phyloP scores from a whole-genome alignment of 2,329 filamentous ascomycete genomes.

The Pseudocercospora crystallina region DNA sequence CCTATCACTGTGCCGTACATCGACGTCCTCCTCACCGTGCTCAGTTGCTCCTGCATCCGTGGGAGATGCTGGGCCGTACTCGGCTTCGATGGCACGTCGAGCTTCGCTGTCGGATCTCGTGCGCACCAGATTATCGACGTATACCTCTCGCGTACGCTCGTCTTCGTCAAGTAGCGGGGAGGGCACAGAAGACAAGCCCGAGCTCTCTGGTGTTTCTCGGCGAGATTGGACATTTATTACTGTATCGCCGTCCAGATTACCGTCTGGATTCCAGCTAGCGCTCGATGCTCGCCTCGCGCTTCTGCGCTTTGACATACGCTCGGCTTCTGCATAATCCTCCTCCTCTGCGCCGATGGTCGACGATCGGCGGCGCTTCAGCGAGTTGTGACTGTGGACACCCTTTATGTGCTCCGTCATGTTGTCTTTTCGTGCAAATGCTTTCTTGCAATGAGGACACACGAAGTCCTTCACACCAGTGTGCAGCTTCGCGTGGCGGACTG shows the following conservation, averaged over 20 bases:
- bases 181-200: not conserved
- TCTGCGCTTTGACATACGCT: conserved; percentile 10
- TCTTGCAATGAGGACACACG: conserved; percentile 11
- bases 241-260: not conserved
- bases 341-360: conserved; percentile 11
- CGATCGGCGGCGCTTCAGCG: conserved; percentile 10
- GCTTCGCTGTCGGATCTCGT: conserved; percentile 1
- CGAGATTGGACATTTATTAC: not conserved
- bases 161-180: not conserved
- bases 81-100: conserved; percentile 6
- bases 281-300: not conserved
- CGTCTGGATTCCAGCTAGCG: conserved; percentile 1
- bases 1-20: too few relatives aligned
- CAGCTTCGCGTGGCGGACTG: conserved; percentile 10
- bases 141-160: conserved; percentile 1
- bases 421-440: conserved; percentile 13
- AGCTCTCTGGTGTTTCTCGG: not conserved
- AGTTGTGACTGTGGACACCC: conserved; percentile 11
- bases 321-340: conserved; percentile 8
- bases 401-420: conserved; percentile 16
- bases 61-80: conserved; percentile 10
- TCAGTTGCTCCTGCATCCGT: conserved; percentile 1
- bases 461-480: conserved; percentile 12
- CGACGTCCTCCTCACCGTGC: too few relatives aligned
- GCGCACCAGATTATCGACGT: conserved; percentile 7